Base-by-base conservation (phyloP, 2,329 filamentous ascomycete species). In the Magnaporthiopsis rhizophila region DNA sequence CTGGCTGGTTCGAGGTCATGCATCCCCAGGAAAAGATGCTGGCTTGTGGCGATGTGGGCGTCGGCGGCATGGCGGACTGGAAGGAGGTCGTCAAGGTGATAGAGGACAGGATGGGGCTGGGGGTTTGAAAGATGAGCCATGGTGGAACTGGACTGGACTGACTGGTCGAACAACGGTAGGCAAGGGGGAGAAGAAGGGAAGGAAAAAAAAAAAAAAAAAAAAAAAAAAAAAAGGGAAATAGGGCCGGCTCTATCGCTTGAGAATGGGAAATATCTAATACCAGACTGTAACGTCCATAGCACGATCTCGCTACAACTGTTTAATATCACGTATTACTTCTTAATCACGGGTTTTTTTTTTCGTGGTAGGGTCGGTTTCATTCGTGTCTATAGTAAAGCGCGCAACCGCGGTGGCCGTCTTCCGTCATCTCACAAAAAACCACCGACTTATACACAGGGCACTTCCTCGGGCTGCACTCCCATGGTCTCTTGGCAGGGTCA, bases 61-160 rank as follows among this genome's bases (percentile, higher is more conserved):
- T 85, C 57, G 92, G 92, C 4, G 92, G 86, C 1, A 97, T 97
- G 93, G 85, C 83, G 72, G 86, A 91, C 63, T 96, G 91, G 90
- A 83, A 79, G 65, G 83, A 88, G 65, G 89, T 97, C 73, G 90
- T 95, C 12, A 73, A 73, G 12, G 78, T 84, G 1, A 83, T 93
- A 62, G 85, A 90, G 72, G 72, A 81, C 12, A 74, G 80, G 65
- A 69, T 88, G 64, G 75, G 75, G 4, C 34, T 62, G 30, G 34
- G 61, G 7, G 45, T 3, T 18, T 53, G n/a, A 21, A 53, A 5
- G 18, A 50, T 21, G 21, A 53, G 5, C 5, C n/a, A n/a, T n/a
- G n/a, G n/a, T n/a, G n/a, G n/a, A n/a, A n/a, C n/a, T 6, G 45
- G 18, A 36, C 34, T 9, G 34, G 11, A 36, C 34, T 12, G 6